Evolutionary conservation across 2,329 filamentous ascomycete species (phyloP).

Genomic region (Talaromyces sp.): DNA sequence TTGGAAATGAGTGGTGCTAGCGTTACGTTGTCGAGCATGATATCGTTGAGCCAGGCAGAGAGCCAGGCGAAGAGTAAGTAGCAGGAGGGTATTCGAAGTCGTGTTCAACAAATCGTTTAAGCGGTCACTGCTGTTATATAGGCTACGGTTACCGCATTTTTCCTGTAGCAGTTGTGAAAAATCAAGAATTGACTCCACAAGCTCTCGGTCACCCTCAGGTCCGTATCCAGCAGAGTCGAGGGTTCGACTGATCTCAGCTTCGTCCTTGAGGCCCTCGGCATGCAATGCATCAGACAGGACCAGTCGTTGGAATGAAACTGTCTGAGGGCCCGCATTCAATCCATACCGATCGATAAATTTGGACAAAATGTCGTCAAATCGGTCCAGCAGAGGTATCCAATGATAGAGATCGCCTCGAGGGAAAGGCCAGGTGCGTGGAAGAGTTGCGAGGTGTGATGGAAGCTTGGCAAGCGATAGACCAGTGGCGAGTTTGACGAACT

Average conservation of each 20-base stretch:
- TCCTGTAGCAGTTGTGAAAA: constrained; percentile 87
- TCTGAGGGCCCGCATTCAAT: constrained; percentile 74
- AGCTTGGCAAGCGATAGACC: constrained; percentile 64
- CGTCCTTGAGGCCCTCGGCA: constrained; percentile 43
- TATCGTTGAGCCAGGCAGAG: constrained; percentile 89
- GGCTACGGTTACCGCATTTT: constrained; percentile 92
- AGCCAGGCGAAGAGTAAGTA: constrained; percentile 71
- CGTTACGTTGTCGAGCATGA: constrained; percentile 72
- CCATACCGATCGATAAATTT: constrained; percentile 75
- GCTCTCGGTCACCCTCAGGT: constrained; percentile 69
- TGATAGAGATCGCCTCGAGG: constrained; percentile 94
- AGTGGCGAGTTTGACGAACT: constrained; percentile 69
- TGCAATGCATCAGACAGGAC: constrained; percentile 40
- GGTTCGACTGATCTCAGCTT: constrained; percentile 44
- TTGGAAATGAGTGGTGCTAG: constrained; percentile 62
- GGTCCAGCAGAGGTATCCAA: constrained; percentile 92
- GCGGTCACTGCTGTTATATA: constrained; percentile 90
- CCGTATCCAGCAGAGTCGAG: constrained; percentile 60
- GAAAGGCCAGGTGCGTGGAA: constrained; percentile 89
- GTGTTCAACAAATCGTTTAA: constrained; percentile 86
- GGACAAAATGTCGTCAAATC: constrained; percentile 85
- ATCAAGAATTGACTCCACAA: constrained; percentile 72
- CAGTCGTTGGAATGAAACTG: constrained; percentile 59
- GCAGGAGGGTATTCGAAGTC: constrained; percentile 72
- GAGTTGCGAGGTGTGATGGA: constrained; percentile 68